Percentiles rank a stretch among this genome's conserved stretches.
These are phyloP conservation scores for Ceratocystis ficicola DNA, from an alignment of 2,329 filamentous ascomycete genomes.

Conservation along the genomic window DNA sequence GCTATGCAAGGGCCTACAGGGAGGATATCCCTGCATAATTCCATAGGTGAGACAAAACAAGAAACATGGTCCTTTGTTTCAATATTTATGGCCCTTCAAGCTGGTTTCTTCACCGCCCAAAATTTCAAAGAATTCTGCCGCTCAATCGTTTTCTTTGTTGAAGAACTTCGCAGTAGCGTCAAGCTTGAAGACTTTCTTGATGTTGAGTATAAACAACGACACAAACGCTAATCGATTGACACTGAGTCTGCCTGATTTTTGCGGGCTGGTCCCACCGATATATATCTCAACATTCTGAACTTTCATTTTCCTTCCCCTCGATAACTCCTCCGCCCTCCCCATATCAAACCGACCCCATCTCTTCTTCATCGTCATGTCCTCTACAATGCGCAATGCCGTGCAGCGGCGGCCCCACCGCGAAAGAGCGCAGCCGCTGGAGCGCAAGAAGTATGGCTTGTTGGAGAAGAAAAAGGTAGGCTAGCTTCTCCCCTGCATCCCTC, in stretches of 20 bases:
- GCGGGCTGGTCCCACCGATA: neutral
- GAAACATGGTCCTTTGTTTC: neutral
- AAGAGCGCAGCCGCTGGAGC: constrained; percentile 73
- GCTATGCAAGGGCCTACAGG: no score
- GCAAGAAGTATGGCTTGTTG: constrained; percentile 75
- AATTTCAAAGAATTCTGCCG: constrained; percentile 31
- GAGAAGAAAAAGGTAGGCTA: constrained; percentile 76
- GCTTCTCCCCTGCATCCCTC: constrained; percentile 14
- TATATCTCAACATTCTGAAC: no score
- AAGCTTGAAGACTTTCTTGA: no score
- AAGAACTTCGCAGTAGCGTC: neutral
- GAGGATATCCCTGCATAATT: neutral
- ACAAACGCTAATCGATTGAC: no score
- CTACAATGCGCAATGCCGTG: constrained; percentile 49
- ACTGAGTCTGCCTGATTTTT: no score
- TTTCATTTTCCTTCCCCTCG: neutral
- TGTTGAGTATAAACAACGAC: no score
- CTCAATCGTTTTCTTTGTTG: neutral
- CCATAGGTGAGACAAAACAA: neutral
- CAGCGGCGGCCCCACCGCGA: constrained; percentile 79
- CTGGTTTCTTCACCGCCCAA: constrained; percentile 30
- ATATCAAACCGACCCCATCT: no score
- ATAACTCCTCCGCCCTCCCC: neutral
- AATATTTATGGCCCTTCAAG: constrained; percentile 5
- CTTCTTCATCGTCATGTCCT: constrained; percentile 35